Percentiles rank a stretch among this genome's conserved stretches.
These are phyloP conservation scores for Sporormia fimetaria DNA, from an alignment of 495 filamentous ascomycete species.

Conservation along the genomic window DNA sequence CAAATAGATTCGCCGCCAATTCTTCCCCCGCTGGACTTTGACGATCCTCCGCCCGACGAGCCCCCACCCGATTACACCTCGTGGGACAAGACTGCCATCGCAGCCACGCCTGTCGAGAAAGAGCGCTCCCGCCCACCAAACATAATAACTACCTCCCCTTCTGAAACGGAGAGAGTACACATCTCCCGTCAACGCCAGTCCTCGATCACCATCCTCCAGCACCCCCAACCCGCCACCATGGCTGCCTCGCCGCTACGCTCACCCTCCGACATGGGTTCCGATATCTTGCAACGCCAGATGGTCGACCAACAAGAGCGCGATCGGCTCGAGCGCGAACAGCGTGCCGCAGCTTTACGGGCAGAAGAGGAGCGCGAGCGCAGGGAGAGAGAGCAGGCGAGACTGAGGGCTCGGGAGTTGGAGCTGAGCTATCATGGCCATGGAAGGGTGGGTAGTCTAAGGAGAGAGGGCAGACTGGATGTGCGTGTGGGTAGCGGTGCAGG, in stretches of 20 bases:
- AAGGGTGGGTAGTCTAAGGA: conserved; percentile 18
- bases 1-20: neutral
- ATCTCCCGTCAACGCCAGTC: conserved; percentile 9
- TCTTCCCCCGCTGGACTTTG: conserved; percentile 5
- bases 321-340: conserved; percentile 13
- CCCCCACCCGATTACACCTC: conserved; percentile 18
- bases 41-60: conserved; percentile 15
- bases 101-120: conserved; percentile 11
- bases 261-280: conserved; percentile 21
- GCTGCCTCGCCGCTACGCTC: conserved; percentile 20
- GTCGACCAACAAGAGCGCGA: conserved; percentile 21
- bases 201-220: conserved; percentile 17
- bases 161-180: conserved; percentile 6
- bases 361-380: conserved; percentile 13
- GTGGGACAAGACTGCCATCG: conserved; percentile 7
- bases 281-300: conserved; percentile 17
- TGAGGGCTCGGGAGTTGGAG: conserved; percentile 20
- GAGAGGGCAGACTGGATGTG: too few species aligned
- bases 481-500: conserved; percentile 5
- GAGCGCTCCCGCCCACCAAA: conserved; percentile 13
- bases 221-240: conserved; percentile 24
- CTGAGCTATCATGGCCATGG: conserved; percentile 15
- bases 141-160: conserved; percentile 13
- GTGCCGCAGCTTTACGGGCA: conserved; percentile 9
- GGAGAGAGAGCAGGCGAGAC: conserved; percentile 17